Percentiles rank a stretch among this genome's conserved stretches.
phyloP scores from a whole-genome alignment of 345 rosid genomes.

The Hibiscus mutabilis region DNA sequence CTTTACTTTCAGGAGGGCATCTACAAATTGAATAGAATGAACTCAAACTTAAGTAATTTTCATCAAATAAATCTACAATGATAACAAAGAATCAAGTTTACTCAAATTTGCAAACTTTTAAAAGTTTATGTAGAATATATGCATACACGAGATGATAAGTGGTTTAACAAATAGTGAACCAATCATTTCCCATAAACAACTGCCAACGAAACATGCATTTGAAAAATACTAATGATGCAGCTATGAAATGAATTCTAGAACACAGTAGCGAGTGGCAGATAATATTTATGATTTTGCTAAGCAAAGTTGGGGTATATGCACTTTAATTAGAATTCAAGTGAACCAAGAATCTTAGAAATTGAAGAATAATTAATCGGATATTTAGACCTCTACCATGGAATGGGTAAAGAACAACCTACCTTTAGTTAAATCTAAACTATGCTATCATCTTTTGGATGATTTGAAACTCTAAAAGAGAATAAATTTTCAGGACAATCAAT shows the following conservation, averaged over 20 bases:
- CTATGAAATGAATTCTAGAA: not conserved
- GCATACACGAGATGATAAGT: not conserved
- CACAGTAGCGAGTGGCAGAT: too few species aligned
- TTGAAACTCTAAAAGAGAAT: not conserved
- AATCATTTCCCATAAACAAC: not conserved
- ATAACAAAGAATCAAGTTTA: not conserved
- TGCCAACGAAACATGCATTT: not conserved
- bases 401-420: not conserved
- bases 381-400: not conserved
- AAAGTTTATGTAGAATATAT: not conserved
- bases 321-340: not conserved
- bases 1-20: constrained; percentile 44
- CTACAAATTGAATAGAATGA: constrained; percentile 36
- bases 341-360: not conserved
- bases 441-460: not conserved
- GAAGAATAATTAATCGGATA: not conserved
- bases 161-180: not conserved
- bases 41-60: constrained; percentile 11
- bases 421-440: not conserved
- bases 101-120: not conserved
- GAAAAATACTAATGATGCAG: not conserved
- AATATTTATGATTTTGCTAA: not conserved
- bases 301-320: not conserved
- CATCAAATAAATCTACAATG: constrained; percentile 7
- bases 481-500: not conserved